Percentiles rank a stretch among this genome's conserved stretches.
These are phyloP conservation scores for Parastagonospora nodorum DNA, from an alignment of 2,329 filamentous ascomycete genomes.

Conservation along the genomic window DNA sequence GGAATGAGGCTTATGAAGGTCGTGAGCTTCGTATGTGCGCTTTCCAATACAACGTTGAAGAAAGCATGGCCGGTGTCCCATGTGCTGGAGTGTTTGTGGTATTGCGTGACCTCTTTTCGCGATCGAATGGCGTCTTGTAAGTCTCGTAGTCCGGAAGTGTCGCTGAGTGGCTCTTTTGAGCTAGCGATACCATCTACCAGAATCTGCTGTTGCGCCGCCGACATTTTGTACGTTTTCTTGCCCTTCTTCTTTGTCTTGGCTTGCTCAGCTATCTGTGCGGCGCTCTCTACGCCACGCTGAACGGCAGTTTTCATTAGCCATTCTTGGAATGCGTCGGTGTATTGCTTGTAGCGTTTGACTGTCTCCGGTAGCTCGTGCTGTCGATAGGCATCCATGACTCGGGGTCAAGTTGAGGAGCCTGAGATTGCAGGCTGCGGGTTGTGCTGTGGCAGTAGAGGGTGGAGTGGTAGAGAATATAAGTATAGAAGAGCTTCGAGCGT, in stretches of 20 bases:
- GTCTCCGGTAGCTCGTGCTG: conserved; percentile 21
- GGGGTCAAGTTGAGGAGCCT: background rate
- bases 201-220: conserved; percentile 4
- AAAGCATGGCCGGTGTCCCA: conserved; percentile 15
- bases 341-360: conserved; percentile 21
- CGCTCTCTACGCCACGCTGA: conserved; percentile 16
- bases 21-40: conserved; percentile 4
- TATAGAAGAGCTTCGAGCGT: background rate
- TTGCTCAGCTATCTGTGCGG: conserved; percentile 3
- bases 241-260: conserved; percentile 1
- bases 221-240: conserved; percentile 11
- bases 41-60: conserved; percentile 8
- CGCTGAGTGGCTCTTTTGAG: conserved; percentile 9
- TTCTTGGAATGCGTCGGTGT: conserved; percentile 17
- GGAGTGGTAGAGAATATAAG: background rate
- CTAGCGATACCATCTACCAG: conserved; percentile 16
- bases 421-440: too few relatives aligned
- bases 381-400: conserved; percentile 19
- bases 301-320: conserved; percentile 20
- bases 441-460: background rate
- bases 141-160: conserved; percentile 16
- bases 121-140: conserved; percentile 22
- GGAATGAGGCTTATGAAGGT: conserved; percentile 3
- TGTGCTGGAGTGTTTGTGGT: conserved; percentile 4
- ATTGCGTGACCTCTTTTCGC: conserved; percentile 20